Conservation (phyloP, 1,284 basidiomycete genomes). For the Marasmius sp. region DNA sequence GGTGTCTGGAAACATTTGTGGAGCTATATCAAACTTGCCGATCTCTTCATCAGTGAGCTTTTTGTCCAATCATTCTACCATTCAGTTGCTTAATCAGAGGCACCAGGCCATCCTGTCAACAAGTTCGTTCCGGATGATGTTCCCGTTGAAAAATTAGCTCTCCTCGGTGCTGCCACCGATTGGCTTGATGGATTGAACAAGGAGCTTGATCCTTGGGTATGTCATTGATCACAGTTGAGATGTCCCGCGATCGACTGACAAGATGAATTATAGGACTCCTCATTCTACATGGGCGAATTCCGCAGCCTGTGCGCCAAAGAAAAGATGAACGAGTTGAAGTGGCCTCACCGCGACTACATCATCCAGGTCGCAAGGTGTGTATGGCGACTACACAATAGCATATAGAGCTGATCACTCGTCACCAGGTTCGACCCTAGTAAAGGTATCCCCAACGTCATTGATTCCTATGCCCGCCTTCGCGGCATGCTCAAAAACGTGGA, state of each 20-base stretch:
- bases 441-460: conserved; percentile 81
- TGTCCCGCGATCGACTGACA: neutral
- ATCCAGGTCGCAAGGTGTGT: conserved; percentile 82
- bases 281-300: conserved; percentile 85
- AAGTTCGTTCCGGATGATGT: conserved; percentile 87
- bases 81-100: conserved; percentile 1
- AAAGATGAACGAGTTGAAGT: conserved; percentile 75
- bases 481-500: conserved; percentile 51
- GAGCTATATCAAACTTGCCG: conserved; percentile 83
- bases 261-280: conserved; percentile 46
- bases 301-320: conserved; percentile 70
- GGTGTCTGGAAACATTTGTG: conserved; percentile 90
- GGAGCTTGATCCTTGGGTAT: conserved; percentile 61
- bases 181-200: conserved; percentile 91
- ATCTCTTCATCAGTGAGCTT: conserved; percentile 76
- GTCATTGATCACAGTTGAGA: neutral
- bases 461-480: conserved; percentile 80
- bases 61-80: neutral
- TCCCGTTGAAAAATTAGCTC: conserved; percentile 63
- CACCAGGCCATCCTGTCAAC: conserved; percentile 75
- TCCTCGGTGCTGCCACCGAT: conserved; percentile 79
- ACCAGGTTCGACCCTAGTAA: conserved; percentile 40
- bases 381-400: neutral
- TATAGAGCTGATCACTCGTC: neutral
- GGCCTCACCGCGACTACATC: conserved; percentile 80